These are phyloP conservation scores for Aspergillus sp. DNA, from an alignment of 2,329 filamentous ascomycete genomes.

Conservation along the genomic window DNA sequence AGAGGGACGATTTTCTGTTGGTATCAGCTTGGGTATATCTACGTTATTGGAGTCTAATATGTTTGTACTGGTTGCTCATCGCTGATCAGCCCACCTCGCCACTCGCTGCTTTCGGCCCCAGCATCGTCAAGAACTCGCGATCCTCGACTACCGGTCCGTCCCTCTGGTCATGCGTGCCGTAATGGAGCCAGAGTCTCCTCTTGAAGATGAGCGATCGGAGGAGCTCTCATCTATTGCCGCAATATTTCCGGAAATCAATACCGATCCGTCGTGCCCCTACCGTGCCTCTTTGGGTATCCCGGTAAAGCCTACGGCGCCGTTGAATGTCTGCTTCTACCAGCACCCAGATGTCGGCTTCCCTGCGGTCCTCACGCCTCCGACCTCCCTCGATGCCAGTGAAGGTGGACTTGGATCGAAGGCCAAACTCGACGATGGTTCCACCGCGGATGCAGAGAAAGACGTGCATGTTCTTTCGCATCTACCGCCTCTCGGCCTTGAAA, in stretches of 20 bases:
- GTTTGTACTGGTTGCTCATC: slow-evolving; percentile 12
- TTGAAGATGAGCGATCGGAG: slow-evolving; percentile 62
- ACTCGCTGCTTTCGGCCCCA: slow-evolving; percentile 11
- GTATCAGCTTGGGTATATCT: slow-evolving; percentile 8
- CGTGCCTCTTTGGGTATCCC: slow-evolving; percentile 59
- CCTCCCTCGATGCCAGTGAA: slow-evolving; percentile 42
- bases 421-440: slow-evolving; percentile 30
- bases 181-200: slow-evolving; percentile 38
- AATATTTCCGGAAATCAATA: slow-evolving; percentile 65
- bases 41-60: slow-evolving; percentile 10
- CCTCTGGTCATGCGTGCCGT: slow-evolving; percentile 29
- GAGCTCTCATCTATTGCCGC: slow-evolving; percentile 64
- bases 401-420: slow-evolving; percentile 23
- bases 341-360: slow-evolving; percentile 39
- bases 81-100: slow-evolving; percentile 20
- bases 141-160: neutral
- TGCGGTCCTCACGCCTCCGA: slow-evolving; percentile 46
- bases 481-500: slow-evolving; percentile 58
- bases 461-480: slow-evolving; percentile 58
- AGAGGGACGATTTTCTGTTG: slow-evolving; percentile 13
- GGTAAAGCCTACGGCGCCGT: slow-evolving; percentile 58
- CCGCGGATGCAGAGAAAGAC: slow-evolving; percentile 35
- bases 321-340: slow-evolving; percentile 51
- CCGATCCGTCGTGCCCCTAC: slow-evolving; percentile 53
- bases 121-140: neutral